Evolutionary conservation across 2,329 filamentous ascomycete genomes (phyloP), one percentile per base, ranked within the genome.

Genomic region (Hymenoscyphus linearis): DNA sequence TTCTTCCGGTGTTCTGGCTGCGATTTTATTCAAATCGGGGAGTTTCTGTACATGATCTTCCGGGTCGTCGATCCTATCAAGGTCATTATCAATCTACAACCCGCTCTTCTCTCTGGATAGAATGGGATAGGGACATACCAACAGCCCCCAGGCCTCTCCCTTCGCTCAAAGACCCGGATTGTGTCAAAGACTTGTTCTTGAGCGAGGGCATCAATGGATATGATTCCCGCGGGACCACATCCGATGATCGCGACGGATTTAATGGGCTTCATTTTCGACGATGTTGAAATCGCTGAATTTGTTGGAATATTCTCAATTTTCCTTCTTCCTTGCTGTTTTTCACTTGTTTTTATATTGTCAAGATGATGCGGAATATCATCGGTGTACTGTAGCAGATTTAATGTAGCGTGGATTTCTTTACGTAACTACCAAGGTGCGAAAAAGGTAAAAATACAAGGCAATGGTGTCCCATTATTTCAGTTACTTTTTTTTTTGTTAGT

Each of bases 111-210:
- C 47, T 22, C 22, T 25, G 4, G 4, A 22, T 31, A 47, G 18
- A 14, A 56, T 27, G n/a, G 10, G n/a, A 9, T 54, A 27, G 1
- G 3, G 26, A 64, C 78, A 71, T 70, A 86, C 85, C 85, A 88
- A 59, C 82, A 85, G 18, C 85, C 85, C 57, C 85, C 85, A 1
- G 83, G 76, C 14, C 76, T 78, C 63, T 85, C 82, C 57, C 83
- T 79, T 31, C 85, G 76, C 69, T 88, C 85, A 68, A 87, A 88
- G 0, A 87, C 82, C 5, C 82, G 78, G 59, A 87, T 83, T 2
- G 76, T 71, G 61, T 86, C 81, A 67, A 87, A 87, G 0, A 74
- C 69, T 63, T 83, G 76, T 69, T 88, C 85, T 68, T 83, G 78
- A 27, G 77, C 78, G 34, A 87, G 72, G 4, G 85, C 84, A 74